Base-by-base conservation (phyloP, 2,329 filamentous ascomycete genomes). In the Podosphaera fusca region DNA sequence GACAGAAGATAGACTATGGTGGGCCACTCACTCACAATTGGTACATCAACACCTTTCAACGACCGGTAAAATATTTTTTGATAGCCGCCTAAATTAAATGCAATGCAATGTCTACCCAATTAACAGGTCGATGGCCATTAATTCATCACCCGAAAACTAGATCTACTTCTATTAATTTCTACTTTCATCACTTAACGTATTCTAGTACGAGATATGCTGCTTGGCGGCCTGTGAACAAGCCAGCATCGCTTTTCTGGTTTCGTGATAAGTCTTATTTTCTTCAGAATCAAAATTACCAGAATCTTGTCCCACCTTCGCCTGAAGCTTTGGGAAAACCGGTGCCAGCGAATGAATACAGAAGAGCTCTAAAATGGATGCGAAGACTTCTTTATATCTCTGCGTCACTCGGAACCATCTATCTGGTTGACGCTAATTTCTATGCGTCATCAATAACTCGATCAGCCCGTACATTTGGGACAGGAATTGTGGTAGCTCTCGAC, bases 401-500 rank as follows among this genome's bases (percentile, higher is more conserved):
- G 36, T 69, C 79, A 2, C 72, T 78, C 40, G 85, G 81, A 35
- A 67, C 75, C 4, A 68, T 81, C 56, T 94, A 87, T 67, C 69
- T 79, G 8, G 65, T 83, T 59, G 92, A 98, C 70, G 77, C 70
- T 12, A 77, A 84, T 61, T 74, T 85, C 66, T 94, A 92, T 69
- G 86, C 87, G 55, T 83, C 85, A 0, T 84, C 86, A 10, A 71
- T 95, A 33, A 80, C 77, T 42, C 84, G 92, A 57, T 90, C 85
- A 31, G 69, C 85, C 47, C 83, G 84, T 47, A 95, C 92, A 0
- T 95, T 96, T 68, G 75, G 77, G 46, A 80, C 80, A 2, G 90
- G 88, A 6, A 72, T 94, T 9, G 67, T 89, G 51, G 85, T 94
- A 14, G 90, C 89, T 0, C 66, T 89, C 31, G 92, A 98, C 72